These are phyloP conservation scores for Diaporthe ampelina DNA, from an alignment of 2,329 filamentous ascomycete genomes.

Conservation along the genomic window DNA sequence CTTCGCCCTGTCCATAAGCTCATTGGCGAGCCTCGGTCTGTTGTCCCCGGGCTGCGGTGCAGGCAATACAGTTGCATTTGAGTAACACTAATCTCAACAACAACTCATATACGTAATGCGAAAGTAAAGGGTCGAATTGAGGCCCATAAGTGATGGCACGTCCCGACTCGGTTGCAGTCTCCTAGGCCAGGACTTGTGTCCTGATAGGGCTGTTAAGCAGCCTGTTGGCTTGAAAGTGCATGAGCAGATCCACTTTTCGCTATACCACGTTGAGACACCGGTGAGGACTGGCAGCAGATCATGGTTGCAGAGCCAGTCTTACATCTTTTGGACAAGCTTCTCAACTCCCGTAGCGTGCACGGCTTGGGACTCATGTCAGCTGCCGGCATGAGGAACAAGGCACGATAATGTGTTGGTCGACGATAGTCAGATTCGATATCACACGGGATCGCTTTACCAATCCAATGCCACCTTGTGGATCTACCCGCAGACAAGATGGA, in stretches of 20 bases:
- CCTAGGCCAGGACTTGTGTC: not conserved
- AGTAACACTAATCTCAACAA: not conserved
- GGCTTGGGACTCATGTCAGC: too few species aligned
- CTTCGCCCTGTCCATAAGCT: not conserved
- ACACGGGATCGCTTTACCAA: too few species aligned
- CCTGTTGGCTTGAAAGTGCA: slow-evolving; percentile 5
- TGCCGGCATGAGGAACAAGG: rapidly evolving
- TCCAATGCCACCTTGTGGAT: not conserved
- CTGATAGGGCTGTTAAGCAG: not conserved
- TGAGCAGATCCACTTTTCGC: slow-evolving; percentile 7
- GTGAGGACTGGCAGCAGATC: not conserved
- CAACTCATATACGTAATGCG: not conserved
- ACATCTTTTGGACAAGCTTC: not conserved
- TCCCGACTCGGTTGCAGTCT: not conserved
- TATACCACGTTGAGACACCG: not conserved
- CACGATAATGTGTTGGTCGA: not conserved
- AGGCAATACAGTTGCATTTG: not conserved
- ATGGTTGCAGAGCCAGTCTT: too few species aligned
- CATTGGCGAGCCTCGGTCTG: not conserved
- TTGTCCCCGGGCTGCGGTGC: not conserved
- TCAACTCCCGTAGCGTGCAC: not conserved
- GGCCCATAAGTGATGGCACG: not conserved
- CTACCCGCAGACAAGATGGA: not conserved
- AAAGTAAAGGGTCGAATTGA: not conserved
- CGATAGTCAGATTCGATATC: too few species aligned